Conservation (phyloP, 164 flowering plant genomes). For the Piper longum region DNA sequence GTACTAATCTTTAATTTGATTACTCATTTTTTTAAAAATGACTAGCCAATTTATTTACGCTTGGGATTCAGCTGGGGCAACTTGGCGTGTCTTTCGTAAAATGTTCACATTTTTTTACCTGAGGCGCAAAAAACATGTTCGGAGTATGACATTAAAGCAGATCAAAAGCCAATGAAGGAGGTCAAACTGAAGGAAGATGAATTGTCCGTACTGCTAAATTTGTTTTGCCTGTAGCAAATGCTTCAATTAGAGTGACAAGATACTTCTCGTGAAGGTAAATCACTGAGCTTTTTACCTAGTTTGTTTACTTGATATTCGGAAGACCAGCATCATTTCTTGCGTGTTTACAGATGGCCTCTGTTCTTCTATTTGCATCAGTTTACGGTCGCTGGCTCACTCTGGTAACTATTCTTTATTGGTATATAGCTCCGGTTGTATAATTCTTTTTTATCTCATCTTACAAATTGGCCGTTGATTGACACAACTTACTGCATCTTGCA, state of each 20-base stretch:
- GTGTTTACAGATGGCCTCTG: conserved; percentile 50
- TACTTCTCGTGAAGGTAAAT: conserved; percentile 67
- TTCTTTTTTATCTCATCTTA: neutral
- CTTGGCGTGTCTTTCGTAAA: no score
- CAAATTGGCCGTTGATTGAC: neutral
- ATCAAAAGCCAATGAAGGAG: conserved; percentile 15
- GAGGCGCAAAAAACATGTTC: no score
- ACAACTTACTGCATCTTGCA: conserved; percentile 19
- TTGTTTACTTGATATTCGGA: neutral
- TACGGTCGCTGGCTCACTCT: conserved; percentile 77
- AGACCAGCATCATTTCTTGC: neutral
- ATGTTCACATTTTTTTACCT: neutral
- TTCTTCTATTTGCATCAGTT: conserved; percentile 70
- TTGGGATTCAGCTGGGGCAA: no score
- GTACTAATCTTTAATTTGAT: neutral
- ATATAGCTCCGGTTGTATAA: neutral
- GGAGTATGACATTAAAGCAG: conserved; percentile 34
- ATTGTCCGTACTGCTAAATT: conserved; percentile 33
- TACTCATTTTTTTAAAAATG: conserved; percentile 60
- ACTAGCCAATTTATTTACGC: no score
- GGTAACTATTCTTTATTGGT: conserved; percentile 76
- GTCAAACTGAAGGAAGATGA: conserved; percentile 61
- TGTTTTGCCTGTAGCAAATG: conserved; percentile 64
- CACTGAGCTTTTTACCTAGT: neutral
- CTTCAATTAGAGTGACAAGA: conserved; percentile 42